Base-by-base conservation (phyloP, 2,329 filamentous ascomycete genomes). In the Aureobasidium sp. region DNA sequence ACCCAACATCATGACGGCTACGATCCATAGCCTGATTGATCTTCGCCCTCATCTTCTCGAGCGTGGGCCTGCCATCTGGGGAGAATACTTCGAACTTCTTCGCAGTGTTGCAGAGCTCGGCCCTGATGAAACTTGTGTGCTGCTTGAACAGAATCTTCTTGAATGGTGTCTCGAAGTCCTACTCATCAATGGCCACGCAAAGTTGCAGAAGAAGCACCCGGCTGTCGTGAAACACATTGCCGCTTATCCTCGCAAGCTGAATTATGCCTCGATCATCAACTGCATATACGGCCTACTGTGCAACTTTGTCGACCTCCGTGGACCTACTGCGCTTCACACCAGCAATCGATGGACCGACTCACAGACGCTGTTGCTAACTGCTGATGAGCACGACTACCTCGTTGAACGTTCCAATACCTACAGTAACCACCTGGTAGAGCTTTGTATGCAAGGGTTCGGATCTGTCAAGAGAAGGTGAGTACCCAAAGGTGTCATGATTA, bases 1-100 rank as follows among this genome's bases (percentile, higher is more conserved):
- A 12, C 11, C 5, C 41, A 20, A 8, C 17, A 29, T 29, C 44
- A 53, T 64, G n/a, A 31, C 14, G 5, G 14, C 7, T 14, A 15
- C 36, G 1, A 34, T 53, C 6, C 27, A n/a, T 1, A 31, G 53
- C 27, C 17, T 47, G 37, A 8, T 41, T 14, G 29, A 47, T 34
- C 62, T 65, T 20, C 53, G 39, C 17, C 42, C 63, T 11, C 22
- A 29, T 5, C 31, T 65, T 12, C 41, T 62, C 9, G 41, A 55
- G 12, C 25, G 44, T 14, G 12, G 47, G 5, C 53, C 27, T 14
- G 9, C 7, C 8, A 36, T 45, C 8, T 68, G 66, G 66, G 17
- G 14, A 8, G 67, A 68, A 6, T 68, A 64, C n/a, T 64, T 68
- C 29, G 56, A 41, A 14, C 55, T 68, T 37, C 31, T 64, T 3